Conservation (phyloP, 2,329 filamentous ascomycete species). For the Colletotrichum sp. region DNA sequence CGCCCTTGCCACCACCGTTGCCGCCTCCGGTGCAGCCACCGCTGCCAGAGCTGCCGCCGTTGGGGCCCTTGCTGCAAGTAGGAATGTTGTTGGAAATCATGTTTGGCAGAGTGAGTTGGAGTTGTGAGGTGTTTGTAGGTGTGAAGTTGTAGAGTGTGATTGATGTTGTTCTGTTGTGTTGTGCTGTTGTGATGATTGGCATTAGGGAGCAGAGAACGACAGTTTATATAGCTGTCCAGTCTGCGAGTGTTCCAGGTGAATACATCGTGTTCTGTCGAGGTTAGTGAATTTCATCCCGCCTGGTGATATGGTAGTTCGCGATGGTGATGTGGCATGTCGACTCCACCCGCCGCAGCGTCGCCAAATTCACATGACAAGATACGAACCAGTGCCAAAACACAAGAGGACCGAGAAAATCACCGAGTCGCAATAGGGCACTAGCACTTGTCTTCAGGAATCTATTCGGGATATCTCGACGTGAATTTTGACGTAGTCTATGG, state of each 20-base stretch:
- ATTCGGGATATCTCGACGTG: conserved; percentile 23
- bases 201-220: not conserved
- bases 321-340: not conserved
- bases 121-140: not conserved
- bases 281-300: not conserved
- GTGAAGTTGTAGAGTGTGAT: not conserved
- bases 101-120: not conserved
- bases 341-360: not conserved
- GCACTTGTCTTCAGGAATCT: conserved; percentile 14
- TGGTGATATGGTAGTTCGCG: not conserved
- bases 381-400: not conserved
- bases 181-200: not conserved
- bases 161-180: not conserved
- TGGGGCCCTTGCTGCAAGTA: not conserved
- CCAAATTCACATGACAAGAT: not conserved
- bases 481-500: conserved; percentile 21
- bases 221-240: not conserved
- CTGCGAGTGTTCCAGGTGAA: not conserved
- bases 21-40: not conserved
- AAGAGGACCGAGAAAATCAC: not conserved
- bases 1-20: not conserved
- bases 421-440: not conserved
- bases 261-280: not conserved
- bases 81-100: not conserved
- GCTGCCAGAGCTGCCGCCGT: not conserved